Conservation (phyloP, 2,329 filamentous ascomycete genomes). For the Orbilia ellipsospora region DNA sequence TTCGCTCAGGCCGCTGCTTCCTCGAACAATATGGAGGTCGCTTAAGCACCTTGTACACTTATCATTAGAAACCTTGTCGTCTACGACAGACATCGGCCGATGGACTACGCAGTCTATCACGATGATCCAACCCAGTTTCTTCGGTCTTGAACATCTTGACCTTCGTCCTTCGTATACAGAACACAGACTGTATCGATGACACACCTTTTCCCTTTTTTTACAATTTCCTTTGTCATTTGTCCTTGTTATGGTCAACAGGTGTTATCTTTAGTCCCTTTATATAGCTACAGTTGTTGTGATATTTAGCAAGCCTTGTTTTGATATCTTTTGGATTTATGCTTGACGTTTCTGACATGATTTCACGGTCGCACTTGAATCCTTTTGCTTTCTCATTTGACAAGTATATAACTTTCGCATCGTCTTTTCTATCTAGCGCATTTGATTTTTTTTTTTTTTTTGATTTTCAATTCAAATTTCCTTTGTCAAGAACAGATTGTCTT, state of each 20-base stretch:
- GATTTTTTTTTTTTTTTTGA: conserved; percentile 10
- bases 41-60: conserved; percentile 27
- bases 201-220: conserved; percentile 3
- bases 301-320: conserved; percentile 54
- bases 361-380: conserved; percentile 33
- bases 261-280: conserved; percentile 30
- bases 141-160: conserved; percentile 5
- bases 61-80: conserved; percentile 27
- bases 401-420: conserved; percentile 46
- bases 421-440: conserved; percentile 32
- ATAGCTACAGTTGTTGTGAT: conserved; percentile 31
- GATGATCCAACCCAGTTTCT: conserved; percentile 27
- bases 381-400: conserved; percentile 40
- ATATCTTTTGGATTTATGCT: conserved; percentile 29
- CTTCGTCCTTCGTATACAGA: conserved; percentile 42
- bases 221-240: conserved; percentile 30
- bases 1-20: conserved; percentile 58
- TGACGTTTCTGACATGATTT: conserved; percentile 28
- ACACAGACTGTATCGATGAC: conserved; percentile 54
- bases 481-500: conserved; percentile 45
- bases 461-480: conserved; percentile 51
- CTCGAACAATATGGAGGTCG: conserved; percentile 44
- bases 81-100: conserved; percentile 48
- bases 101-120: conserved; percentile 19
- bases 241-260: conserved; percentile 36